Evolutionary conservation across 2,329 filamentous ascomycete species (phyloP).

Genomic region (Didymella exigua): DNA sequence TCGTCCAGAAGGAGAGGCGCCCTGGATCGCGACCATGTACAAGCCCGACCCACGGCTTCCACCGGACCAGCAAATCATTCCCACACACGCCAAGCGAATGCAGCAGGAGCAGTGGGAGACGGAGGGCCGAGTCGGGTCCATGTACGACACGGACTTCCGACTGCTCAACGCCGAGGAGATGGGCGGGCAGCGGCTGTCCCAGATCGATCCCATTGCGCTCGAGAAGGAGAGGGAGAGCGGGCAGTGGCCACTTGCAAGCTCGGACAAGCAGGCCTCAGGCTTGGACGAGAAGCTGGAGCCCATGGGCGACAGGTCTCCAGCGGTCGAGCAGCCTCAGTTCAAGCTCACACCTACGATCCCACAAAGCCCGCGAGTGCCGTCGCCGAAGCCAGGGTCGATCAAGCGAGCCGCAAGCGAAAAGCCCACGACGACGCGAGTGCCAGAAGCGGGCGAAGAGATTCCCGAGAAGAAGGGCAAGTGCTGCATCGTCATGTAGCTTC

Average conservation of each 20-base stretch:
- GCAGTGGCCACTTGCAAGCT: conserved; percentile 45
- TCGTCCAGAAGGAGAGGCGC: conserved; percentile 89
- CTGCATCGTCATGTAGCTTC: conserved; percentile 73
- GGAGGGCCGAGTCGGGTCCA: conserved; percentile 82
- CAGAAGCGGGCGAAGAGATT: conserved; percentile 61
- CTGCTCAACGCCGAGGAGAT: conserved; percentile 72
- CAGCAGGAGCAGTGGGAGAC: conserved; percentile 96
- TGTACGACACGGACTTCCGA: conserved; percentile 87
- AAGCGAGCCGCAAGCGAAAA: conserved; percentile 41
- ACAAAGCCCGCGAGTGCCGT: conserved; percentile 37
- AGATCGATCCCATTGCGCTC: conserved; percentile 38
- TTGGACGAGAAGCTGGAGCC: conserved; percentile 33
- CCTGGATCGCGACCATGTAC: conserved; percentile 94
- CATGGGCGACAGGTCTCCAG: conserved; percentile 35
- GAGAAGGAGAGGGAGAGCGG: conserved; percentile 37
- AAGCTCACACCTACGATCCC: conserved; percentile 55
- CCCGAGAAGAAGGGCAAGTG: conserved; percentile 69
- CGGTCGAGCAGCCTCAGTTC: conserved; percentile 52
- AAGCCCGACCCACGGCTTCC: conserved; percentile 93
- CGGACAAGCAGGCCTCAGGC: conserved; percentile 33
- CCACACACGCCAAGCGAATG: conserved; percentile 87
- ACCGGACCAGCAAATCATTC: conserved; percentile 92
- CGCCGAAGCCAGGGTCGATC: conserved; percentile 31
- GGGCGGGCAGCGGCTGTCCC: conserved; percentile 38
- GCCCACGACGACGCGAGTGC: conserved; percentile 55